Percentiles rank a stretch among this genome's conserved stretches.
Conservation (phyloP, 2,329 filamentous ascomycete species). For the Verticillium alfalfae region DNA sequence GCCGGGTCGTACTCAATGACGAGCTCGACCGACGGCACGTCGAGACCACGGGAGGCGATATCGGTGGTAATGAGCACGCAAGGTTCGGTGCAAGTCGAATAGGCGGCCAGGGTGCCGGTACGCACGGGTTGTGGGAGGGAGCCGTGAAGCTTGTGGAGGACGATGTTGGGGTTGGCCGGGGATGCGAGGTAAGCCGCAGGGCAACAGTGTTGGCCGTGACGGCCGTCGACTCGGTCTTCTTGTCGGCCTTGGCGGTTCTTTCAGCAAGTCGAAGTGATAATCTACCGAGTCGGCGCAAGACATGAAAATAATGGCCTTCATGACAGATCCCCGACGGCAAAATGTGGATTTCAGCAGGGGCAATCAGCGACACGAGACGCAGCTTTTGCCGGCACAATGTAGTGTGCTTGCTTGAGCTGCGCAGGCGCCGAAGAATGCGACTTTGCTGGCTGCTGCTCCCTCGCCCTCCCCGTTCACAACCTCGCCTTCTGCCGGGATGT, state of each 20-base stretch:
- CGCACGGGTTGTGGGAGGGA: slow-evolving; percentile 84
- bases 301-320: slow-evolving; percentile 96
- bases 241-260: slow-evolving; percentile 24
- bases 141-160: slow-evolving; percentile 82
- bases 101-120: slow-evolving; percentile 78
- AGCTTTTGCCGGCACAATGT: slow-evolving; percentile 88
- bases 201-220: slow-evolving; percentile 56
- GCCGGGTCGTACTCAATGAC: slow-evolving; percentile 96
- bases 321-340: slow-evolving; percentile 80
- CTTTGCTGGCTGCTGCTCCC: slow-evolving; percentile 34
- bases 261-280: slow-evolving; percentile 87
- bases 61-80: slow-evolving; percentile 89
- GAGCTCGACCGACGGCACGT: slow-evolving; percentile 90
- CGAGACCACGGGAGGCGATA: slow-evolving; percentile 89
- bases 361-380: slow-evolving; percentile 79
- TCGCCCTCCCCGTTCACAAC: slow-evolving; percentile 37
- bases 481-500: slow-evolving; percentile 64
- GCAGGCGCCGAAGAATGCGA: slow-evolving; percentile 76
- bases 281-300: slow-evolving; percentile 96
- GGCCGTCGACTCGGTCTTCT: not conserved
- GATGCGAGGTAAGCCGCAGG: slow-evolving; percentile 67
- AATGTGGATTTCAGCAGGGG: slow-evolving; percentile 82
- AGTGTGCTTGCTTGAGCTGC: slow-evolving; percentile 89
- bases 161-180: slow-evolving; percentile 65
- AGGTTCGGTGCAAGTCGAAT: slow-evolving; percentile 66